phyloP scores from a whole-genome alignment of 2,329 filamentous ascomycete species.

The Penicillium sp. region DNA sequence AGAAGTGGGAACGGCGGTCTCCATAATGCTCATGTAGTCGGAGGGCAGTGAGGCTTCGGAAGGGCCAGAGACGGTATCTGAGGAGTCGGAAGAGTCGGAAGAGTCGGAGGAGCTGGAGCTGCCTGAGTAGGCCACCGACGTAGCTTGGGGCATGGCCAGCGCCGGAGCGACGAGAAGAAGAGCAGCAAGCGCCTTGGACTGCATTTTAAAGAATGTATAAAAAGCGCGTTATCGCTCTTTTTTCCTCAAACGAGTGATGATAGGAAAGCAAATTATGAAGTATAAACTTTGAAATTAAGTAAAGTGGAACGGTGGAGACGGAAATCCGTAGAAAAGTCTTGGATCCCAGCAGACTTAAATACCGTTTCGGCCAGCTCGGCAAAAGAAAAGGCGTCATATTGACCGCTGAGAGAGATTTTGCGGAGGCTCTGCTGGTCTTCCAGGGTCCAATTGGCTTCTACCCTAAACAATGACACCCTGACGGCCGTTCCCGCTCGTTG shows the following conservation, averaged over 20 bases:
- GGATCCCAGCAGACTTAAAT: not conserved
- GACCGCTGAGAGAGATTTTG: not conserved
- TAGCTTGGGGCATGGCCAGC: not conserved
- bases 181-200: slow-evolving; percentile 11
- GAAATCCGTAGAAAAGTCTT: not conserved
- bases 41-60: not conserved
- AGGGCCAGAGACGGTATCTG: not conserved
- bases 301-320: not conserved
- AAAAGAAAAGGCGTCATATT: not conserved
- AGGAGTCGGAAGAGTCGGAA: not conserved
- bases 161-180: slow-evolving; percentile 10
- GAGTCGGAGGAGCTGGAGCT: not conserved
- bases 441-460: not conserved
- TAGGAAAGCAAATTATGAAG: not conserved
- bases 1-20: slow-evolving; percentile 12
- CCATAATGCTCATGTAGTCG: not conserved
- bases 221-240: not conserved
- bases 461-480: not conserved
- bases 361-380: not conserved
- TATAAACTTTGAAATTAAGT: not conserved
- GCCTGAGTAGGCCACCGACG: not conserved
- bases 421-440: not conserved
- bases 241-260: not conserved
- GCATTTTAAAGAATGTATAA: slow-evolving; percentile 9
- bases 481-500: not conserved